A percentile compares a stretch with the other conserved stretches of the same genome.
phyloP scores from a whole-genome alignment of 2,329 filamentous ascomycete genomes.

The Fusarium neocosmosporiellum region DNA sequence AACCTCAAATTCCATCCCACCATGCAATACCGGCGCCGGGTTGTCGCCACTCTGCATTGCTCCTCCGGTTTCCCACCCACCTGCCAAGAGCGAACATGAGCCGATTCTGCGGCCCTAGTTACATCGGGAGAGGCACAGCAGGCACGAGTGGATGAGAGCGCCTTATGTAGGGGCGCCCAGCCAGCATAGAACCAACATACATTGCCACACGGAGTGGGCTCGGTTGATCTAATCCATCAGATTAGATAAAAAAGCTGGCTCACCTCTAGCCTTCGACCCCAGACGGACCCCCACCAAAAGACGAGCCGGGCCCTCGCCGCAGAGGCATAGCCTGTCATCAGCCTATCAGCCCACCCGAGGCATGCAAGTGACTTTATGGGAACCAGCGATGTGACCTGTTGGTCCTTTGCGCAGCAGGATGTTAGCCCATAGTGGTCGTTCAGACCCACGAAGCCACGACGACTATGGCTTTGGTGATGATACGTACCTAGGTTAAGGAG shows the following conservation, averaged over 20 bases:
- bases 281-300: background rate
- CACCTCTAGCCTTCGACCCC: background rate
- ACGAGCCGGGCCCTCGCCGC: background rate
- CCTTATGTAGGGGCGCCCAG: background rate
- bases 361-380: background rate
- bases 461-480: too few relatives aligned
- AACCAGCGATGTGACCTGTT: background rate
- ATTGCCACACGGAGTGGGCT: background rate
- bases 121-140: background rate
- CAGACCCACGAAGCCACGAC: background rate
- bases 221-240: constrained; percentile 1
- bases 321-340: background rate
- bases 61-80: background rate
- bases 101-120: background rate
- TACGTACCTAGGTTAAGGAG: background rate
- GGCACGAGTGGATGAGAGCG: background rate
- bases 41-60: background rate
- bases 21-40: background rate
- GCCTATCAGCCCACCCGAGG: background rate
- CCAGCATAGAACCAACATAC: background rate
- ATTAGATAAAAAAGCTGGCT: background rate
- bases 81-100: background rate
- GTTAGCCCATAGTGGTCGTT: background rate
- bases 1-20: background rate
- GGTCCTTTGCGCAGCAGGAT: background rate